These are phyloP conservation scores for Tylopilus sp. DNA, from an alignment of 1,284 basidiomycete genomes.

Conservation along the genomic window DNA sequence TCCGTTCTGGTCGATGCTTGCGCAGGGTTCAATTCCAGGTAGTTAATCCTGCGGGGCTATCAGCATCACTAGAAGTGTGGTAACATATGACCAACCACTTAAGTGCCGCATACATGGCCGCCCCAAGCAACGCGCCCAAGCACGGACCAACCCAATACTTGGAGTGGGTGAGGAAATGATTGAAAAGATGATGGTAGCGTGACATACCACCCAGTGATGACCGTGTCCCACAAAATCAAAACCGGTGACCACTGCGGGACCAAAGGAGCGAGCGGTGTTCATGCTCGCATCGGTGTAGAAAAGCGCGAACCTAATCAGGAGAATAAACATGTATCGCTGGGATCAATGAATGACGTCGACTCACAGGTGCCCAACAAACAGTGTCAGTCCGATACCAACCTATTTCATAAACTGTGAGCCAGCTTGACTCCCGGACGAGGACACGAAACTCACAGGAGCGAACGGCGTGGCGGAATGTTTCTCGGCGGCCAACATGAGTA, in stretches of 20 bases:
- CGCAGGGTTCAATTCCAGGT: constrained; percentile 42
- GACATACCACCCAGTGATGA: constrained; percentile 72
- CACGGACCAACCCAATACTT: constrained; percentile 74
- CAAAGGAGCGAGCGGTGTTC: constrained; percentile 83
- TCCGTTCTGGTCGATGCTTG: constrained; percentile 42
- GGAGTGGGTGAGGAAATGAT: neutral
- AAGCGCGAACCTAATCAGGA: constrained; percentile 54
- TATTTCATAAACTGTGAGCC: constrained; percentile 32
- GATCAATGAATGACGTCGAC: constrained; percentile 32
- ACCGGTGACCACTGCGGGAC: constrained; percentile 74
- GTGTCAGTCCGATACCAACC: constrained; percentile 78
- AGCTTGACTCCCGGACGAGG: neutral
- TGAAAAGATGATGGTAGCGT: neutral
- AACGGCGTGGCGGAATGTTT: constrained; percentile 79
- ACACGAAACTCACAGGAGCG: constrained; percentile 62
- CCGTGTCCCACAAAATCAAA: constrained; percentile 54
- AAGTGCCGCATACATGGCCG: constrained; percentile 65
- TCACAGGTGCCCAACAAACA: constrained; percentile 75
- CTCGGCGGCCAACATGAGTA: constrained; percentile 76
- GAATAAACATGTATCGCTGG: neutral
- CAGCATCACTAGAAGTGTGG: constrained; percentile 1
- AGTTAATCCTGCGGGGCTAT: constrained; percentile 34
- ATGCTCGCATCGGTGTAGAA: constrained; percentile 69
- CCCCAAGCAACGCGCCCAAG: constrained; percentile 69
- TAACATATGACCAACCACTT: constrained; percentile 60